Evolutionary conservation across 2,329 filamentous ascomycete genomes (phyloP).

Genomic region (Botrytis aclada): DNA sequence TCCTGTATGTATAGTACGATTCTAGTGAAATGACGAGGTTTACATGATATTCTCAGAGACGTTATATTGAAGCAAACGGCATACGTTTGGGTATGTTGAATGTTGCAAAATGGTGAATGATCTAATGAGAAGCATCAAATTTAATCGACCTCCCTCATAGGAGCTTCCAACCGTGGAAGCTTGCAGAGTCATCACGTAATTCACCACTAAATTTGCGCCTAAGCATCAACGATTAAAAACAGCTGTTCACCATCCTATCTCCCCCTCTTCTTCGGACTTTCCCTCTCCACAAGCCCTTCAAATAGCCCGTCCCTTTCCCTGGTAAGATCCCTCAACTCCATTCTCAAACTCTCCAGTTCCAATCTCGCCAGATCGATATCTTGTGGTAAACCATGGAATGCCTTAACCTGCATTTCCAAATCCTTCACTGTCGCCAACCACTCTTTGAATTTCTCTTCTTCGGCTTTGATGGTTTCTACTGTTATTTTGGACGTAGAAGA

Average conservation of each 20-base stretch:
- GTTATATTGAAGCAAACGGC: neutral
- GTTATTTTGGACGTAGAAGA: slow-evolving; percentile 39
- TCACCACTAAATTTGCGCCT: neutral
- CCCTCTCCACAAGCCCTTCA: slow-evolving; percentile 64
- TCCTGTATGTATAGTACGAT: slow-evolving; percentile 13
- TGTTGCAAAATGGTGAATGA: neutral
- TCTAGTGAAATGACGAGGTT: slow-evolving; percentile 1
- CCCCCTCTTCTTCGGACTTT: slow-evolving; percentile 47
- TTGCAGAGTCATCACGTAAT: neutral
- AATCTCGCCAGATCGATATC: slow-evolving; percentile 65
- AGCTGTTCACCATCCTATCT: neutral
- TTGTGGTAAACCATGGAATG: slow-evolving; percentile 70
- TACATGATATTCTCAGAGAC: neutral
- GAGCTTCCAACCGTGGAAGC: neutral
- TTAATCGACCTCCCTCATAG: neutral
- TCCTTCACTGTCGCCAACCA: slow-evolving; percentile 57
- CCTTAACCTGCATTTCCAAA: slow-evolving; percentile 59
- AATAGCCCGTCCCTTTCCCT: slow-evolving; percentile 69
- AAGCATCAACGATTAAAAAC: neutral
- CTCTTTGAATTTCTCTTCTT: slow-evolving; percentile 57
- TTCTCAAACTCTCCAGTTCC: slow-evolving; percentile 66
- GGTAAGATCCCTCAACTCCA: slow-evolving; percentile 59
- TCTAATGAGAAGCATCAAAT: neutral
- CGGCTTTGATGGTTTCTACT: slow-evolving; percentile 55
- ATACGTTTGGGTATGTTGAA: neutral